phyloP scores from a whole-genome alignment of 306 rosid species.

The Rubus parviflorus region DNA sequence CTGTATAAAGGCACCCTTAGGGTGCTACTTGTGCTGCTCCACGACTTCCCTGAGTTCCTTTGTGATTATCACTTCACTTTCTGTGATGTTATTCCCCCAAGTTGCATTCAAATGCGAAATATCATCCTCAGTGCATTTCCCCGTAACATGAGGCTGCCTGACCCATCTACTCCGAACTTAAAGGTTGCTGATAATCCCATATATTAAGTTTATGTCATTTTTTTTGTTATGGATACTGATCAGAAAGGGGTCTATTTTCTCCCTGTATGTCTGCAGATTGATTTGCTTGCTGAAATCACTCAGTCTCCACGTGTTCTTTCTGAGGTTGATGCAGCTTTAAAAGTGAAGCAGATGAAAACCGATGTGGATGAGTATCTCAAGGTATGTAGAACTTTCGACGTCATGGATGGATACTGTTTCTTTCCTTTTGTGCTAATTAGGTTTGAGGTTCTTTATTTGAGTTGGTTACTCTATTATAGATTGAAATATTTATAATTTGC shows the following conservation, averaged over 20 bases:
- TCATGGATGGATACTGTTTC: not conserved
- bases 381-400: constrained; percentile 34
- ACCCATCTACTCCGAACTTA: constrained; percentile 88
- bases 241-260: constrained; percentile 15
- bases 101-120: constrained; percentile 98
- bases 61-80: constrained; percentile 97
- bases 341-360: constrained; percentile 81
- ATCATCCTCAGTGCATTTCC: constrained; percentile 98
- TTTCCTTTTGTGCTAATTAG: not conserved
- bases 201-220: not conserved
- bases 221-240: constrained; percentile 3
- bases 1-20: constrained; percentile 95
- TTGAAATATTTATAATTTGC: not conserved
- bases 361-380: constrained; percentile 92
- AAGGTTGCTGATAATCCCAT: constrained; percentile 51
- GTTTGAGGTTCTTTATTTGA: not conserved
- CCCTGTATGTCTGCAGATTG: constrained; percentile 56
- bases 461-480: not conserved
- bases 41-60: constrained; percentile 93
- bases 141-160: constrained; percentile 96
- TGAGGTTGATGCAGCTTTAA: constrained; percentile 88
- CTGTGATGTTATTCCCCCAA: constrained; percentile 95
- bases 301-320: constrained; percentile 88
- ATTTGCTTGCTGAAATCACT: constrained; percentile 86
- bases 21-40: constrained; percentile 94